Base-by-base conservation (phyloP, 352 stramenopile genomes). In the Phytophthora sansomeana region DNA sequence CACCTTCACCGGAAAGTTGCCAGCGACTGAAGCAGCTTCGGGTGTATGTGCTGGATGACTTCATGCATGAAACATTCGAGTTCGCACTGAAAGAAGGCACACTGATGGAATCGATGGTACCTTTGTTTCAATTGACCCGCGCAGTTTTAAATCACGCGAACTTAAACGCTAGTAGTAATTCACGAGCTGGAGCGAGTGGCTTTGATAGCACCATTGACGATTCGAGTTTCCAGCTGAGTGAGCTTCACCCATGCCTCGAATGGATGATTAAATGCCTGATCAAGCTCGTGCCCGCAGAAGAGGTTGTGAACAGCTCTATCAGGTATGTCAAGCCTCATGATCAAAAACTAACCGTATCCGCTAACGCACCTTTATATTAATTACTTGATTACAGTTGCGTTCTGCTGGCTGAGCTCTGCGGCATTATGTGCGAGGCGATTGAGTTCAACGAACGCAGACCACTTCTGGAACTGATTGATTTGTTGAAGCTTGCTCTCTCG, bases 141-240 rank as follows among this genome's bases (percentile, higher is more conserved):
- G 83, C 80, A 13, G 60, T 90, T 26, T 39, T 93, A 19, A 85
- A 89, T 30, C 87, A 95, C 47, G 74, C 70, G 28, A 92, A 85
- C 46, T 62, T 92, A 33, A 82, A 85, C 28, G 19, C 54, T 3
- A 47, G 49, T 14, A 49, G 28, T 21, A 30, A 4, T 32, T 32
- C 48, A 13, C 47, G 52, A 63, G 26, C 21, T 13, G 42, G 28
- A 24, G 56, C 55, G 42, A 26, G 14, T 36, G 1, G 9, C 33
- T 16, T 19, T 59, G 56, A 33, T 28, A 42, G 21, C 42, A 41
- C 11, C 7, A 14, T 9, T 30, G 28, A 38, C 30, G 50, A 9
- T n/a, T 19, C 30, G 10, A 16, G 29, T 16, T 82, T 83, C 39
- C 53, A 82, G 39, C 64, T 78, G 17, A 43, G n/a, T 43, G 73